Base-by-base conservation (phyloP, 176 grass and related monocot species). In the Paspalum notatum region DNA sequence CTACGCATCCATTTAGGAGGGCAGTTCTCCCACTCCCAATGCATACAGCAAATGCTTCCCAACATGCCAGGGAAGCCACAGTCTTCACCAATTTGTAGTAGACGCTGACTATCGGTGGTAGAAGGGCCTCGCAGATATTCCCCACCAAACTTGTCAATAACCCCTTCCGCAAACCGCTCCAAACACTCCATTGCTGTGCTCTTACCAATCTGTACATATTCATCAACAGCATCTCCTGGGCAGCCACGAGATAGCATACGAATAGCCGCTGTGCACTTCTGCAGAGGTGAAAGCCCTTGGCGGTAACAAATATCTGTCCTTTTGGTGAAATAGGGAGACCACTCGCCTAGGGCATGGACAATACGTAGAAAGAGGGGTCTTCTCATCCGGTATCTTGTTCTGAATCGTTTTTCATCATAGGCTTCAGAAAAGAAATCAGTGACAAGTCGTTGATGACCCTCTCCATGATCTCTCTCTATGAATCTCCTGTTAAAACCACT, bases 261-360 rank as follows among this genome's bases (percentile, higher is more conserved):
- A 41, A 86, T 80, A 66, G 50, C 83, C 24, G 32, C 20, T 66
- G 84, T 86, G 84, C 84, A 86, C 61, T 86, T 86, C 61, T 86
- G 77, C 12, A 80, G 62, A 80, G 76, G 84, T n/a, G 84, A 66
- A 68, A 86, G 48, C 20, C 76, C 76, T 80, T 74, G 49, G 54
- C 60, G 69, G 67, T 25, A 80, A 57, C 44, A 25, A 27, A 11
- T 25, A 86, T 80, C 84, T 42, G 49, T 80, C 50, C 84, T 78
- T 53, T 59, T 65, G 43, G 69, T 86, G 77, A 86, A 86, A 74
- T 67, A 86, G 69, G 84, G 77, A 50, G 77, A 86, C 84, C 69
- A 86, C 14, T 86, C 60, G 1, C 69, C 76, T 18, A 86, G 55
- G 50, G 77, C 77, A 86, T 13, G 77, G 0, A 86, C 69, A 1